phyloP scores from a whole-genome alignment of 2,329 filamentous ascomycete species.

The Colletotrichum gloeosporioides region DNA sequence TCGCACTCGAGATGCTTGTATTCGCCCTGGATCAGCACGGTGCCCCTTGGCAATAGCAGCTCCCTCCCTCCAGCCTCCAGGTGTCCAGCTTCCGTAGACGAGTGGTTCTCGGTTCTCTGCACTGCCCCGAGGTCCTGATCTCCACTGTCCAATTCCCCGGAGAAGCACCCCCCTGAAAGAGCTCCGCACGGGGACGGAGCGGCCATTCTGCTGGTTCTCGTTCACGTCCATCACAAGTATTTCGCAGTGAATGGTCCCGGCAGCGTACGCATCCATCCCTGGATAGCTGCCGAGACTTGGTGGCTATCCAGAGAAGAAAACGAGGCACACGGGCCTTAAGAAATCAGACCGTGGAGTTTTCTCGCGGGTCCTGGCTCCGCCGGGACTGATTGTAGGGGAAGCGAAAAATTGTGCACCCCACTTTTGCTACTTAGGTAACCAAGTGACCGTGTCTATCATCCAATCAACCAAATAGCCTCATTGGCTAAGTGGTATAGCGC shows the following conservation, averaged over 20 bases:
- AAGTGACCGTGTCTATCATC: fast-evolving
- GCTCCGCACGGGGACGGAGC: background rate
- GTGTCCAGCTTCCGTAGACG: background rate
- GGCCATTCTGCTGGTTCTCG: background rate
- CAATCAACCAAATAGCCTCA: background rate
- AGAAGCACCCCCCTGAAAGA: background rate
- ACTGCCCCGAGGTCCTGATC: background rate
- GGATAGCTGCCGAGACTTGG: fast-evolving
- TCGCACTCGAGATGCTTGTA: background rate
- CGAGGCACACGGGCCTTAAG: fast-evolving
- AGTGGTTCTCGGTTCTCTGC: background rate
- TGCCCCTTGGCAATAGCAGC: background rate
- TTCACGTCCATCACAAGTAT: background rate
- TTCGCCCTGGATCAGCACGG: background rate
- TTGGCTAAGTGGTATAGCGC: conserved; percentile 20
- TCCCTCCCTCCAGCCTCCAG: background rate
- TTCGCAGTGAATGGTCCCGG: background rate
- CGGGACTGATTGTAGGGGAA: background rate
- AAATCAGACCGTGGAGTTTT: background rate
- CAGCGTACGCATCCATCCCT: background rate
- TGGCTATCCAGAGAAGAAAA: background rate
- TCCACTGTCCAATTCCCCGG: background rate
- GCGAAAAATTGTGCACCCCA: background rate
- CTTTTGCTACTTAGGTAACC: background rate
- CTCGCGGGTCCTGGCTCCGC: background rate